Conservation (phyloP, 805 yeast genomes). For the Suhomyces xylopsoci region DNA sequence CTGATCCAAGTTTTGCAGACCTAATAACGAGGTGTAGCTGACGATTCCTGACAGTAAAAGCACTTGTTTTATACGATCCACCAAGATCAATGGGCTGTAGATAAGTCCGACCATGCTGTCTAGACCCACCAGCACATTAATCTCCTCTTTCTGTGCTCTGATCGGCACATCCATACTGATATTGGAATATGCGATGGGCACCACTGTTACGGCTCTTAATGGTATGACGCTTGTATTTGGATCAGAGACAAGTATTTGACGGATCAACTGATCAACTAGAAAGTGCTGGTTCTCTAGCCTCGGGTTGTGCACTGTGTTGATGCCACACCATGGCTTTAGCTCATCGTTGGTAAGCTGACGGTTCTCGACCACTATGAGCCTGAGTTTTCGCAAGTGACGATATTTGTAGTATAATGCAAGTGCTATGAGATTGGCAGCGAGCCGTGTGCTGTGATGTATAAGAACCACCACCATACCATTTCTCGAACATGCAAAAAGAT, state of each 20-base stretch:
- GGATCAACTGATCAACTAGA: conserved; percentile 5
- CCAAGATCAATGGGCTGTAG: conserved; percentile 16
- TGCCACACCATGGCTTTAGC: conserved; percentile 29
- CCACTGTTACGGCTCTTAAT: neutral
- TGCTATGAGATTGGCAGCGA: conserved; percentile 19
- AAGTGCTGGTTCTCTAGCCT: conserved; percentile 10
- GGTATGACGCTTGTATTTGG: neutral
- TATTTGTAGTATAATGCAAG: conserved; percentile 9
- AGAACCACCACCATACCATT: conserved; percentile 11
- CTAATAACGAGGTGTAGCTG: conserved; percentile 3
- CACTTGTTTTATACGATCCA: conserved; percentile 6
- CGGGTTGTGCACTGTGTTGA: conserved; percentile 15
- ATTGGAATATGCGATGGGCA: neutral
- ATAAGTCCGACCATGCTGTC: conserved; percentile 9
- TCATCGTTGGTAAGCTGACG: conserved; percentile 2
- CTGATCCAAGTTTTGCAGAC: neutral
- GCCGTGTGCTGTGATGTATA: conserved; percentile 15
- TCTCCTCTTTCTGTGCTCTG: neutral
- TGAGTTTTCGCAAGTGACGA: conserved; percentile 9
- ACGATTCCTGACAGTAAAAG: conserved; percentile 5
- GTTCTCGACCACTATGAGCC: conserved; percentile 14
- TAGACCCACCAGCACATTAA: neutral
- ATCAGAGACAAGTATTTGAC: neutral
- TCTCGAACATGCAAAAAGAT: neutral
- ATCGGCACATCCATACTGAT: neutral